Evolutionary conservation across 164 flowering plant genomes (phyloP), one percentile per base, ranked within the genome.

Genomic region (Litsea cubeba): DNA sequence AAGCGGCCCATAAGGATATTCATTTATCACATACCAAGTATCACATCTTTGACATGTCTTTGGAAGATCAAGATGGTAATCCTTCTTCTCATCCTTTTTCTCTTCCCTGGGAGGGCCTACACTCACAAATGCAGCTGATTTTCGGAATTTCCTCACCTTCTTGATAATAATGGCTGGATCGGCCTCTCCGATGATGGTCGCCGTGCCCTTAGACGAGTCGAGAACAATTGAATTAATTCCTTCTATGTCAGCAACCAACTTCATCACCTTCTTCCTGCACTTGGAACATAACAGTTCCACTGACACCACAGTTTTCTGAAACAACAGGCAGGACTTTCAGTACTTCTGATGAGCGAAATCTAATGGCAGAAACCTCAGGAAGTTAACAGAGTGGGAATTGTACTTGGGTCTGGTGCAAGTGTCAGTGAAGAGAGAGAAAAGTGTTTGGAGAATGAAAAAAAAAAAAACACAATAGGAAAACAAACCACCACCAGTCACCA

Each of bases 241-340:
- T 79, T 81, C 91, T 22, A 87, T 58, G n/a, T 73, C 72, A 51
- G 89, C 83, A 69, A 88, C 77, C 76, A 83, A 80, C 81, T 84
- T 87, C 90, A 88, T 85, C 76, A 85, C 92, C 76, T 79, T 87
- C 82, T 73, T 81, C 72, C 80, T 83, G 85, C 92, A 88, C 76
- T 82, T 88, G 17, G 85, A 82, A 74, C 90, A 88, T 28, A 86
- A 75, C 62, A 87, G 73, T 54, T 83, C 84, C 79, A 88, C 90
- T 82, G 88, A 83, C 87, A 88, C 83, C 22, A 87, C 76, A 15
- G 85, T 84, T 87, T 84, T 87, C 92, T 88, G 90, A 85, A 84
- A 76, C 76, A 82, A 40, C 23, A 70, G 77, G 66, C 78, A 82
- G 84, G 64, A 46, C 69, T 28, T 70, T 71, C 14, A 70, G 79